Evolutionary conservation across 768 basidiomycete species (phyloP), one percentile per base, ranked within the genome.

Genomic region (Leccinum subgranulosum): DNA sequence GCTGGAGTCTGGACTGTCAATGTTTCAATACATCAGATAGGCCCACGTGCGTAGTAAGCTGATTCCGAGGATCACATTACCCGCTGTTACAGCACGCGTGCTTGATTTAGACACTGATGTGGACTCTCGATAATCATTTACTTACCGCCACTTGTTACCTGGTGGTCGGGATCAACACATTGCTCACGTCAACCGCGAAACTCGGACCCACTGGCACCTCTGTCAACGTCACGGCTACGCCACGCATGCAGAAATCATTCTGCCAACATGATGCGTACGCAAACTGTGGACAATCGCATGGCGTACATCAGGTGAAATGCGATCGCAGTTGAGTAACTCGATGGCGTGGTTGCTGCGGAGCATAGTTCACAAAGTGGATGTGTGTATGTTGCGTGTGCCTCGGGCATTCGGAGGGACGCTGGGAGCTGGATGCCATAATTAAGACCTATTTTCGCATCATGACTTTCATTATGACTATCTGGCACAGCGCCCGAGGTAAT

Each of bases 31-130:
- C 21, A n/a, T 43, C 6, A 43, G n/a, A 41, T n/a, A 21, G 43
- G 21, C 43, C 11, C 12, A n/a, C 9, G 3, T 23, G 0, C 21
- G 12, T 21, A 3, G 1, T 23, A 23, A 45, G 21, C 12, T 45
- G 21, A 21, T 14, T 19, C 11, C 43, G 21, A 46, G n/a, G 23
- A 25, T 21, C 21, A 14, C 21, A 17, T 23, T 3, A 7, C 19
- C 43, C 12, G 43, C 14, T 45, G 12, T 6, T 49, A 41, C 66
- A 62, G 64, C 31, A 52, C 19, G 33, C 11, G 15, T 25, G 19
- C 39, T 43, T 19, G 4, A 19, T 41, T n/a, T 41, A n/a, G 17
- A 39, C 17, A 9, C 8, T n/a, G 41, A 19, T 19, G 10, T 10
- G 39, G 39, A n/a, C 41, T 17, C 36, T 36, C 2, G 23, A 23